Base-by-base conservation (phyloP, 2,329 filamentous ascomycete species). In the Aspergillus pseudoviridinutans region DNA sequence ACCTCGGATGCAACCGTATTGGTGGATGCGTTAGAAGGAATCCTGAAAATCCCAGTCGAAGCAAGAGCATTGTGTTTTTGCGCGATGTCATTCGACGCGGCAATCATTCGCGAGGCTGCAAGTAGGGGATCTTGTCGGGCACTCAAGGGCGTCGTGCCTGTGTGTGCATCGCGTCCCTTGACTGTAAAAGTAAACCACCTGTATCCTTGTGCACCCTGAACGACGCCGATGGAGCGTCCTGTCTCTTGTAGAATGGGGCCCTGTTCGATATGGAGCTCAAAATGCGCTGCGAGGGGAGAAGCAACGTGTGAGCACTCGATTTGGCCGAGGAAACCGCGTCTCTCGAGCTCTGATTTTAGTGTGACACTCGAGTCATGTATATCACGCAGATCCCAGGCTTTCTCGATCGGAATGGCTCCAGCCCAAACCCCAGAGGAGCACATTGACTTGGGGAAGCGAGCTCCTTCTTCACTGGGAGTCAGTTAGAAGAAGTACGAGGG, bases 241-340 rank as follows among this genome's bases (percentile, higher is more conserved):
- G 80, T 78, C 25, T 80, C 79, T 64, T 90, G 87, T 0, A 92
- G 79, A 14, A 90, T 83, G 0, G 88, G 87, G 0, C 88, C 88
- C 69, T 93, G 90, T 68, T 92, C 90, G 50, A 92, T 92, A 67
- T 92, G 90, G 3, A 92, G 78, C 70, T 92, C 89, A 65, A 92
- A 92, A 68, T 92, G 89, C 0, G 88, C 89, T 0, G 82, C 87
- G 68, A 92, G 84, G 0, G 87, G 87, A 44, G 80, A 81, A 22
- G 77, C 78, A 55, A 79, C 71, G 65, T 84, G 74, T 55, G 79
- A 83, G 22, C 82, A 82, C 12, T 81, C 77, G 0, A 79, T 74
- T 0, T 72, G 63, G 3, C 89, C 89, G 0, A 90, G 72, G 60
- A 88, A 91, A 0, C 86, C 86, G 49, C 90, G 89, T 2, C 86